A percentile compares a stretch with the other conserved stretches of the same genome.
phyloP scores from a whole-genome alignment of 257 asterid species.

The Linaria vulgaris region DNA sequence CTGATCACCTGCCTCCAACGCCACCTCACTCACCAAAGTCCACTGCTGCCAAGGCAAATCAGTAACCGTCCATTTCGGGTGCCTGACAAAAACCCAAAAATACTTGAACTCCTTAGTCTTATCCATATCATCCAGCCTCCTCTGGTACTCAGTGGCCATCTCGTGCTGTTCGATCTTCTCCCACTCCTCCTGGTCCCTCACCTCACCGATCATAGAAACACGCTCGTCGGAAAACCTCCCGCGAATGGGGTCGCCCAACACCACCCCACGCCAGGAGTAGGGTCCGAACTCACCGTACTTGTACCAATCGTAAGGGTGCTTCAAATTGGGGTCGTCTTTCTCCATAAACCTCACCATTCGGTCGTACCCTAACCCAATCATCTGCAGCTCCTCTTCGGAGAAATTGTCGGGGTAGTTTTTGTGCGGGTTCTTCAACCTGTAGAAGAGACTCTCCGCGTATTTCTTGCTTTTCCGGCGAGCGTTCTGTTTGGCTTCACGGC shows the following conservation, averaged over 20 bases:
- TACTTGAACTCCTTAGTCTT: slow-evolving; percentile 44
- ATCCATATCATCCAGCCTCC: slow-evolving; percentile 59
- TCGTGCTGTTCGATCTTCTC: slow-evolving; percentile 90
- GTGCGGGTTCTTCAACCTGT: slow-evolving; percentile 79
- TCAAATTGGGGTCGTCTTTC: slow-evolving; percentile 86
- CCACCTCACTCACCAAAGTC: slow-evolving; percentile 90
- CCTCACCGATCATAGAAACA: slow-evolving; percentile 78
- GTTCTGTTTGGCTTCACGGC: slow-evolving; percentile 64
- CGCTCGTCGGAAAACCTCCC: slow-evolving; percentile 75
- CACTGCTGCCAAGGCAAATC: slow-evolving; percentile 95
- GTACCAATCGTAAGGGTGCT: slow-evolving; percentile 95
- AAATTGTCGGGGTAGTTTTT: slow-evolving; percentile 81
- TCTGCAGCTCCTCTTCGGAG: slow-evolving; percentile 78
- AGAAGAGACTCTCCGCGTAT: slow-evolving; percentile 71
- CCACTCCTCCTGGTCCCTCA: slow-evolving; percentile 88
- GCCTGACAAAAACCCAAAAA: slow-evolving; percentile 95
- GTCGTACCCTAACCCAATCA: slow-evolving; percentile 96
- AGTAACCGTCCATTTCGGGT: slow-evolving; percentile 83
- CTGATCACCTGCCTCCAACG: slow-evolving; percentile 71
- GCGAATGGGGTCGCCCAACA: slow-evolving; percentile 84
- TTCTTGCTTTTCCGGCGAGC: slow-evolving; percentile 72
- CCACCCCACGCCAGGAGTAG: slow-evolving; percentile 96
- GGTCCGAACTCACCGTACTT: slow-evolving; percentile 95
- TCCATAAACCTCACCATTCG: slow-evolving; percentile 90
- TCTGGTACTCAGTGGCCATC: slow-evolving; percentile 71